phyloP scores from a whole-genome alignment of 1,284 basidiomycete genomes.

The Flammula alnicola region DNA sequence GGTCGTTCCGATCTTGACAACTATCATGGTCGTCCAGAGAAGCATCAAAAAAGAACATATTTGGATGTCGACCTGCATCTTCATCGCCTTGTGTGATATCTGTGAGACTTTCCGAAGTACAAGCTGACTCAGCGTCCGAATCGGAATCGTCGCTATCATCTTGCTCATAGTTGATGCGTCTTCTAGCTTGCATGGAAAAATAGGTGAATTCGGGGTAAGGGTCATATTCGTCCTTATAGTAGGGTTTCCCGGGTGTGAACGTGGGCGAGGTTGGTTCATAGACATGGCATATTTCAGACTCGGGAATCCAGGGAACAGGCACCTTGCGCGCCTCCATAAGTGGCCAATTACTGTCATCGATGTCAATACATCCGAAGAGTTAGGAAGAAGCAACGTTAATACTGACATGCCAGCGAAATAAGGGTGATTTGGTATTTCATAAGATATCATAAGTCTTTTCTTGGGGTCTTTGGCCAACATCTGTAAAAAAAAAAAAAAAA shows the following conservation, averaged over 20 bases:
- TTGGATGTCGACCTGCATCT: no score
- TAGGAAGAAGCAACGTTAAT: not conserved
- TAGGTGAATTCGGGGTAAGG: slow-evolving; percentile 30
- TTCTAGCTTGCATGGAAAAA: slow-evolving; percentile 14
- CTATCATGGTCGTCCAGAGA: not conserved
- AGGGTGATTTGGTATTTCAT: slow-evolving; percentile 31
- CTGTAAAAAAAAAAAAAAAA: slow-evolving; percentile 15
- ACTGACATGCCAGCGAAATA: slow-evolving; percentile 35
- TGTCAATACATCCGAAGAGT: not conserved
- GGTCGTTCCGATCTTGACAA: not conserved
- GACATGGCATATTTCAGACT: slow-evolving; percentile 18
- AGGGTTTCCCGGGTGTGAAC: slow-evolving; percentile 23
- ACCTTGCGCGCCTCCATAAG: slow-evolving; percentile 27
- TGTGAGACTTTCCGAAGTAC: not conserved
- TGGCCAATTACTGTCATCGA: slow-evolving; percentile 28
- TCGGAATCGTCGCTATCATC: slow-evolving; percentile 6
- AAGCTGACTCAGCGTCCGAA: slow-evolving; percentile 12
- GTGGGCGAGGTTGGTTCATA: slow-evolving; percentile 16
- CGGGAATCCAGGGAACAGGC: slow-evolving; percentile 30
- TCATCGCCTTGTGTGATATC: no score
- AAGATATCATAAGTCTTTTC: slow-evolving; percentile 29
- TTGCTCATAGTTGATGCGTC: slow-evolving; percentile 3
- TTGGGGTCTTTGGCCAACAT: slow-evolving; percentile 33
- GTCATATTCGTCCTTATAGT: slow-evolving; percentile 15
- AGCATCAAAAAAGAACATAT: no score